A percentile compares a stretch with the other conserved stretches of the same genome.
These are phyloP conservation scores for Trichosporon ovoides DNA, from an alignment of 1,284 basidiomycete species.

Conservation along the genomic window DNA sequence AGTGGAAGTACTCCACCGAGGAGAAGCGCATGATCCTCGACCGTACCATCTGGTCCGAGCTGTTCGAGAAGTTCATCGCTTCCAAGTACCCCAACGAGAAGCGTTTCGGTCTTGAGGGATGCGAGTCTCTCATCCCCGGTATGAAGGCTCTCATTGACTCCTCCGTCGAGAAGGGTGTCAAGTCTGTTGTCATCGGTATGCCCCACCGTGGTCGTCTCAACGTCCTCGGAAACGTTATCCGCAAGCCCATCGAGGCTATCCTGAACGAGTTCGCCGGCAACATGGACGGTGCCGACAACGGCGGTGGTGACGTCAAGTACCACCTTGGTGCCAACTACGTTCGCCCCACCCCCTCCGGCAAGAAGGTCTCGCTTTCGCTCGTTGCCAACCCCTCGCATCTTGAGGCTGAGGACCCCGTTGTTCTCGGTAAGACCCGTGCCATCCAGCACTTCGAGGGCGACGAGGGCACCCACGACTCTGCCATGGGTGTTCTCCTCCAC, in stretches of 20 bases:
- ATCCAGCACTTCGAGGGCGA: slow-evolving; percentile 94
- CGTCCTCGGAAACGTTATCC: slow-evolving; percentile 95
- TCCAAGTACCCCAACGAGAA: slow-evolving; percentile 99
- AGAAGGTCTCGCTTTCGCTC: slow-evolving; percentile 93
- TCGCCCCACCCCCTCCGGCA: slow-evolving; percentile 93
- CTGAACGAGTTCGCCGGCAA: slow-evolving; percentile 83
- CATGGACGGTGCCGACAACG: slow-evolving; percentile 66
- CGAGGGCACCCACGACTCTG: slow-evolving; percentile 66
- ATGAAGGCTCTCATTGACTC: slow-evolving; percentile 99
- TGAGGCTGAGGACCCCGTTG: slow-evolving; percentile 86
- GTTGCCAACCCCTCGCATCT: slow-evolving; percentile 97
- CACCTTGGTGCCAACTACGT: slow-evolving; percentile 99
- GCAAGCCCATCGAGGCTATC: slow-evolving; percentile 97
- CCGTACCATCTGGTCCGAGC: slow-evolving; percentile 98
- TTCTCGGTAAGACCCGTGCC: slow-evolving; percentile 93
- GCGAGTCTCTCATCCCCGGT: slow-evolving; percentile 94
- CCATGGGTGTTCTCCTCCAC: slow-evolving; percentile 93
- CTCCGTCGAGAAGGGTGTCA: slow-evolving; percentile 92
- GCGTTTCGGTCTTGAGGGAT: slow-evolving; percentile 97
- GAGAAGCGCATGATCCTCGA: slow-evolving; percentile 99
- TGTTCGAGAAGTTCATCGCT: slow-evolving; percentile 97
- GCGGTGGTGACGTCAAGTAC: slow-evolving; percentile 98
- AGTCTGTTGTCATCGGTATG: slow-evolving; percentile 97
- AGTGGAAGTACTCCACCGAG: slow-evolving; percentile 97
- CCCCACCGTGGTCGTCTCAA: slow-evolving; percentile 98